phyloP scores from a whole-genome alignment of 306 rosid species.

The Amphicarpaea edgeworthii region DNA sequence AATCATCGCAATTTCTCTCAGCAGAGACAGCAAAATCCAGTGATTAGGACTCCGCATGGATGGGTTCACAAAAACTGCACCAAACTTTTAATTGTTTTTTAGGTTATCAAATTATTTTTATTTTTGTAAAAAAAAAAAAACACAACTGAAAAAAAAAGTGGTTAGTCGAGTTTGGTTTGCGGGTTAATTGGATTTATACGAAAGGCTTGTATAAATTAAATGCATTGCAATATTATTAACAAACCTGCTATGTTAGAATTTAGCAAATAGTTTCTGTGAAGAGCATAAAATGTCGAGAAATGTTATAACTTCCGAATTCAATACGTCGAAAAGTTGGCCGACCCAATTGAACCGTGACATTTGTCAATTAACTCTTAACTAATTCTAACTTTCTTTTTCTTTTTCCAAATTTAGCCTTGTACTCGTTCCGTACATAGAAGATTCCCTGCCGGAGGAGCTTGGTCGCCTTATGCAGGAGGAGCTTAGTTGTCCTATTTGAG shows the following conservation, averaged over 20 bases:
- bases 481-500: no score
- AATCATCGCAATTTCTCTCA: constrained; percentile 82
- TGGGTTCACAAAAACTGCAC: constrained; percentile 27
- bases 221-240: background rate
- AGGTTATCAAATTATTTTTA: background rate
- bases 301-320: no score
- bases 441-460: no score
- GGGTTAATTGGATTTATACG: background rate
- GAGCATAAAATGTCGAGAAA: no score
- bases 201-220: constrained; percentile 5
- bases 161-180: background rate
- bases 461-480: no score
- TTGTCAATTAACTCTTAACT: no score
- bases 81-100: background rate
- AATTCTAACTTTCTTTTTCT: no score
- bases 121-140: constrained; percentile 9
- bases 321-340: no score
- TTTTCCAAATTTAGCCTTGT: no score
- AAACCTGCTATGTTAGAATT: background rate
- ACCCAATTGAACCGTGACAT: no score
- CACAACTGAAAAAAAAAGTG: background rate
- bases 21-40: constrained; percentile 91
- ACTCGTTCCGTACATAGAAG: no score
- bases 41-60: constrained; percentile 37
- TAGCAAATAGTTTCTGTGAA: no score